Percentiles rank a stretch among this genome's conserved stretches.
phyloP scores from a whole-genome alignment of 441 rosid genomes.

The Brassica hybrid region DNA sequence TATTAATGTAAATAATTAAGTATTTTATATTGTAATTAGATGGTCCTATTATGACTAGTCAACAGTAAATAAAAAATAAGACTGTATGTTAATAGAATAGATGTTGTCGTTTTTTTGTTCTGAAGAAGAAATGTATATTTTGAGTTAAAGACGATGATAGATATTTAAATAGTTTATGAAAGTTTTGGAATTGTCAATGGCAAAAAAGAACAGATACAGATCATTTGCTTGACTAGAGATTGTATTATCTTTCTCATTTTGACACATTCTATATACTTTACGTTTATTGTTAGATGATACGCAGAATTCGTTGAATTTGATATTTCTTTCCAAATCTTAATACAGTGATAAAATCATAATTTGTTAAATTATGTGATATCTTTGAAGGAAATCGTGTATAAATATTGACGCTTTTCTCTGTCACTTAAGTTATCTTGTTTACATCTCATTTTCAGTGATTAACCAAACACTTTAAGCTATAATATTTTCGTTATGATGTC shows the following conservation, averaged over 20 bases:
- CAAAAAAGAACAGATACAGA: background rate
- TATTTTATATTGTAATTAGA: no score
- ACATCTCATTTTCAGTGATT: background rate
- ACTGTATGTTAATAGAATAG: no score
- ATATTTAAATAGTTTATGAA: background rate
- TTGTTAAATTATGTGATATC: background rate
- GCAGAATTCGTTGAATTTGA: background rate
- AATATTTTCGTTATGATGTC: background rate
- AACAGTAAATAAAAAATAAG: no score
- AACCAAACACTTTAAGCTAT: background rate
- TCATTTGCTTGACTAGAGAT: constrained; percentile 6
- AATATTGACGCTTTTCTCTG: background rate
- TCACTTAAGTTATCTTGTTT: background rate
- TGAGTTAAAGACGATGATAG: background rate
- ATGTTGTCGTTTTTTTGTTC: background rate
- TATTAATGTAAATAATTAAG: no score
- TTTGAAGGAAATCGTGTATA: constrained; percentile 3
- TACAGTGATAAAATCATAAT: background rate
- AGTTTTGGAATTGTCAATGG: background rate
- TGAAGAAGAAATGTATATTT: background rate
- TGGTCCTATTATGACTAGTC: no score
- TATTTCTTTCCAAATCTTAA: constrained; percentile 1
- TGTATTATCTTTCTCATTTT: constrained; percentile 8
- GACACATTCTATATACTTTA: background rate
- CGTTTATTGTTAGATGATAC: background rate